Conservation (phyloP, 2,329 filamentous ascomycete species). For the Hymenoscyphus albidus region DNA sequence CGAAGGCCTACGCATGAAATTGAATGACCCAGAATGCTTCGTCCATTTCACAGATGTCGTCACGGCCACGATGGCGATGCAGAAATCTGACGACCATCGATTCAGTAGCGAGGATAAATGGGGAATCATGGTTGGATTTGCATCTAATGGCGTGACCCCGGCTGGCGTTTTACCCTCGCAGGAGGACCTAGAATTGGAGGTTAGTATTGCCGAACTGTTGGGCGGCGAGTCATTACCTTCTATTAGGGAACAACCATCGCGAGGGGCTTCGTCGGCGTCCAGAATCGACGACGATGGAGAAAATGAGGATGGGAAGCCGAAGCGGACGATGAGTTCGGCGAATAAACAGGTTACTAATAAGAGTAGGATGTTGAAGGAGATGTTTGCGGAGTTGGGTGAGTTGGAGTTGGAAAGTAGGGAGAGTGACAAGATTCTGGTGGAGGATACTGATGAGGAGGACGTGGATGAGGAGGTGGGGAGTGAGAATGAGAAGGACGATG, state of each 20-base stretch:
- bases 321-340: neutral
- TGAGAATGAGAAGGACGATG: neutral
- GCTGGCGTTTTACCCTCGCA: neutral
- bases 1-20: slow-evolving; percentile 14
- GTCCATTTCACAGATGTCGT: slow-evolving; percentile 10
- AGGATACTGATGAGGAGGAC: slow-evolving; percentile 6
- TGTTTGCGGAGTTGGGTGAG: slow-evolving; percentile 11
- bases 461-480: neutral
- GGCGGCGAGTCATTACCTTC: slow-evolving; percentile 5
- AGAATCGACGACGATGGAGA: neutral
- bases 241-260: slow-evolving; percentile 2
- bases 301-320: neutral
- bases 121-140: slow-evolving; percentile 16
- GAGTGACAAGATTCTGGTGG: slow-evolving; percentile 9
- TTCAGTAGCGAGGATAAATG: slow-evolving; percentile 13
- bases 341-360: slow-evolving; percentile 14
- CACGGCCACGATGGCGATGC: slow-evolving; percentile 7
- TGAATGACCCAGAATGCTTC: slow-evolving; percentile 15
- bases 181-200: slow-evolving; percentile 13
- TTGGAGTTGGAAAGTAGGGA: slow-evolving; percentile 2
- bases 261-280: neutral
- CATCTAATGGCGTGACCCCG: slow-evolving; percentile 7
- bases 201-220: slow-evolving; percentile 11
- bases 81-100: slow-evolving; percentile 12
- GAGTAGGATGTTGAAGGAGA: slow-evolving; percentile 11